Conservation (phyloP, 345 rosid genomes). For the Camelina laxa region DNA sequence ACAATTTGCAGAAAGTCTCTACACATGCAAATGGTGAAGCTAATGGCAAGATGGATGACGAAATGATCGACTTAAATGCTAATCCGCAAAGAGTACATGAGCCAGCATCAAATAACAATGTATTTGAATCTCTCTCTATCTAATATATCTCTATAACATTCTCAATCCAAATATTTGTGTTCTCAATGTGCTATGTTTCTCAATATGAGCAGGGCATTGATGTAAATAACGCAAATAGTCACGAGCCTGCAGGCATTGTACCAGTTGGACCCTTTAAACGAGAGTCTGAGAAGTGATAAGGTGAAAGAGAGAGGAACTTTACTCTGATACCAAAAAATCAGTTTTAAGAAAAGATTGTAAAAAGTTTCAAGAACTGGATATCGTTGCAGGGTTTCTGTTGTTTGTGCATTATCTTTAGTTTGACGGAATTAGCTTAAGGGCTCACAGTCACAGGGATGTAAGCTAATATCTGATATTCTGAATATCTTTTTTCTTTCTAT, state of each 20-base stretch:
- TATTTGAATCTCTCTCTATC: conserved; percentile 36
- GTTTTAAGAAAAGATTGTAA: conserved; percentile 17
- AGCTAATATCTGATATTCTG: conserved; percentile 31
- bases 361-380: neutral
- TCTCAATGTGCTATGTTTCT: conserved; percentile 1
- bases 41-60: conserved; percentile 57
- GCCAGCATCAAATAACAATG: conserved; percentile 59
- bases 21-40: conserved; percentile 48
- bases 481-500: neutral
- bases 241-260: conserved; percentile 58
- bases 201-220: conserved; percentile 56
- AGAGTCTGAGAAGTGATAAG: conserved; percentile 63
- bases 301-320: conserved; percentile 13
- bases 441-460: conserved; percentile 14
- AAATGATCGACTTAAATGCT: conserved; percentile 71
- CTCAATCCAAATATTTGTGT: neutral
- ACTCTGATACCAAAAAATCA: conserved; percentile 1
- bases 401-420: conserved; percentile 46
- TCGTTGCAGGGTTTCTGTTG: conserved; percentile 30
- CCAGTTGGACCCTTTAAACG: conserved; percentile 66
- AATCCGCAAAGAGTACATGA: conserved; percentile 66
- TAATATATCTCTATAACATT: neutral
- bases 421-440: conserved; percentile 23
- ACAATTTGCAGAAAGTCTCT: conserved; percentile 55
- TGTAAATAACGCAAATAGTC: conserved; percentile 54